Base-by-base conservation (phyloP, 1,284 basidiomycete genomes). In the Trichosporon sp. region DNA sequence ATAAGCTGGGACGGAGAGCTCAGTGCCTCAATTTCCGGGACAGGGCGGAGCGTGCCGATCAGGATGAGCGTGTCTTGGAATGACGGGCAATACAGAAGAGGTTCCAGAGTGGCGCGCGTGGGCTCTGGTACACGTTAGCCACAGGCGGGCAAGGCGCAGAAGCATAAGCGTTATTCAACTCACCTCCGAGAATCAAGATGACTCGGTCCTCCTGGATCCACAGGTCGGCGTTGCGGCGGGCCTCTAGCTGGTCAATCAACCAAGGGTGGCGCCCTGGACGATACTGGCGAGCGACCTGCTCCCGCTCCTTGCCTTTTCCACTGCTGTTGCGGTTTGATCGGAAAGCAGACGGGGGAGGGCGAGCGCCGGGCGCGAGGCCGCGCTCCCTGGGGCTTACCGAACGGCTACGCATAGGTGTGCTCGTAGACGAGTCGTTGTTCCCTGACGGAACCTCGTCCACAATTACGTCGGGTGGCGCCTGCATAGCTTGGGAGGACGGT, bases 1-100 rank as follows among this genome's bases (percentile, higher is more conserved):
- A 74, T 62, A 27, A 75, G 68, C 37, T 74, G 65, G 6, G 73
- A 73, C 5, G 74, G 73, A 3, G 73, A 74, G 5, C 65, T 65
- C n/a, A 76, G 68, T 2, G 71, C 70, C 56, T 76, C 70, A 27
- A 78, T 73, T 27, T 70, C 69, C 11, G 73, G 71, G 2, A 68
- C 31, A 4, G 74, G 70, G 11, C 63, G 40, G 6, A 61, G 40
- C 1, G 71, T 67, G 14, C 72, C 75, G 27, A 78, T 68, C 10
- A 78, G 68, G 10, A 78, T 58, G 11, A 76, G 67, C 0, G 76
- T 78, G 33, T 71, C 62, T 10, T 66, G 56, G 61, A 74, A 78
- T 1, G 62, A 52, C 0, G 70, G 68, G 52, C 75, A 73, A 57
- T 73, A 73, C 7, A 78, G 66, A 4, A 78, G 56, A 0, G 76